Base-by-base conservation (phyloP, 306 rosid genomes). In the Cucurbita moschata region DNA sequence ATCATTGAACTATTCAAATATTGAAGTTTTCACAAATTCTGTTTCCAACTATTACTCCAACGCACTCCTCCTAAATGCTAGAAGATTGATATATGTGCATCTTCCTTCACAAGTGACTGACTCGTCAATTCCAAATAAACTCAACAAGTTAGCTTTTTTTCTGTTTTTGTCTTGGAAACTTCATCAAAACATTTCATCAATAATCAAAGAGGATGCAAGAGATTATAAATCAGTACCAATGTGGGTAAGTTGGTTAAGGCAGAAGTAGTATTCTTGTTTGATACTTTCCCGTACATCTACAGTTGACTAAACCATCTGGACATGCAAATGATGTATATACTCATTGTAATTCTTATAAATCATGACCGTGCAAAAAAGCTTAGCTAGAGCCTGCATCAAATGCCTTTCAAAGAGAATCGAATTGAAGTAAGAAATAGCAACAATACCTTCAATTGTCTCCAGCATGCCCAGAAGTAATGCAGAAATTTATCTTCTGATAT, bases 381-480 rank as follows among this genome's bases (percentile, higher is more conserved):
- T 49, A 67, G 57, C 60, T 21, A 59, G 57, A 60, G 47, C 26
- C 51, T 65, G 37, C 30, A 43, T 47, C 19, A 38, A 64, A 50
- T 59, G 52, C 53, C 2, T 55, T 40, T 46, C 61, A 39, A 39
- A 71, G 12, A 18, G 53, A 51, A 18, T 72, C 46, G 26, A 73
- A 46, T 18, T 46, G 42, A 68, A 71, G 56, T 7, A 82, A 42
- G 43, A 3, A 37, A 61, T 37, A 52, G 79, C 43, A 60, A 35
- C 44, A 67, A 74, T 86, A 86, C 94, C 94, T 84, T 81, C 77
- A 88, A 65, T 53, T 44, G 71, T 61, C 74, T 83, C 94, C 94
- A 88, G 73, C 94, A 88, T 67, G 81, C 90, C 90, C 94, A 88
- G 79, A 88, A 86, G 76, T 83, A 81, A 47, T 40, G 82, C 57